These are phyloP conservation scores for Fusarium veterinarium DNA, from an alignment of 2,329 filamentous ascomycete species.

Conservation along the genomic window DNA sequence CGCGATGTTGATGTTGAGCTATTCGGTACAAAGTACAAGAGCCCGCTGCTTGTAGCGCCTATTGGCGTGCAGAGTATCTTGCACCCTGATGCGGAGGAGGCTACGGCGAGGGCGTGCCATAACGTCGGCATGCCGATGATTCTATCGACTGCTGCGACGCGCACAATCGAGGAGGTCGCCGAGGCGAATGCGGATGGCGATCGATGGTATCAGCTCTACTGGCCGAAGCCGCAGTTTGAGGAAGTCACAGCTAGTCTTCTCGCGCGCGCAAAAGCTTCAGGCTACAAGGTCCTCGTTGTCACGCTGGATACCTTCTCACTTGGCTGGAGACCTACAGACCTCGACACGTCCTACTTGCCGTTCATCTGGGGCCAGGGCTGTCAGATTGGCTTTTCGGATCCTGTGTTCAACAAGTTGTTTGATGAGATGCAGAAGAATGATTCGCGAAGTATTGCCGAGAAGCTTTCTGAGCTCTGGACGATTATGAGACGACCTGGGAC, in stretches of 20 bases:
- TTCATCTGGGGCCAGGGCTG: conserved; percentile 70
- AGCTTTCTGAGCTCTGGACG: conserved; percentile 31
- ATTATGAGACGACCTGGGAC: conserved; percentile 39
- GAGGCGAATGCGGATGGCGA: conserved; percentile 65
- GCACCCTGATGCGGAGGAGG: conserved; percentile 73
- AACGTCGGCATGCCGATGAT: conserved; percentile 73
- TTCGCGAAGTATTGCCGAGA: conserved; percentile 12
- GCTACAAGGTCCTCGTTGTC: conserved; percentile 75
- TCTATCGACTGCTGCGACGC: conserved; percentile 72
- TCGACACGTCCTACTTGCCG: conserved; percentile 71
- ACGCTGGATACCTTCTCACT: conserved; percentile 79
- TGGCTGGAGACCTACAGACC: conserved; percentile 75
- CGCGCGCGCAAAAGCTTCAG: conserved; percentile 67
- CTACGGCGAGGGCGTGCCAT: conserved; percentile 70
- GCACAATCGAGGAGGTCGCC: conserved; percentile 75
- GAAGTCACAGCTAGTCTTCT: conserved; percentile 74
- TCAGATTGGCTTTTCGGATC: conserved; percentile 73
- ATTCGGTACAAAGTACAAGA: conserved; percentile 62
- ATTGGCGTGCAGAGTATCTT: conserved; percentile 77
- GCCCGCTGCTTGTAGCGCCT: conserved; percentile 69
- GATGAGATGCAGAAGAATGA: conserved; percentile 37
- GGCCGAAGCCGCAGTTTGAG: conserved; percentile 68
- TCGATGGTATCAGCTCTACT: conserved; percentile 82
- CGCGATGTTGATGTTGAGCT: conserved; percentile 64
- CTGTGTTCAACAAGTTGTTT: conserved; percentile 62